phyloP scores from a whole-genome alignment of 1,284 basidiomycete genomes.

The Naganishia cerealis region DNA sequence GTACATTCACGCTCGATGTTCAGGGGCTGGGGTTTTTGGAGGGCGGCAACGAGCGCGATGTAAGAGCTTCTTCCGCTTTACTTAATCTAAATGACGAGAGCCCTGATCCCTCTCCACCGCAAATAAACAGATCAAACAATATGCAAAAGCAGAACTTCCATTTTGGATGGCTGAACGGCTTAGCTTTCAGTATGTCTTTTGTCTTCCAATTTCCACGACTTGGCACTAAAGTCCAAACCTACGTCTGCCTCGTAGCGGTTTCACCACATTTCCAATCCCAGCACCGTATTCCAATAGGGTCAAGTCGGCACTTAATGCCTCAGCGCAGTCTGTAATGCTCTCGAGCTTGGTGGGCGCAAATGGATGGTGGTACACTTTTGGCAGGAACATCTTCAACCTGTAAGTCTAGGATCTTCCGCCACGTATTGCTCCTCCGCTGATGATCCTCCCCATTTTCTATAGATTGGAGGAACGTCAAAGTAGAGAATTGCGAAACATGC shows the following conservation, averaged over 20 bases:
- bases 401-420: slow-evolving; percentile 43
- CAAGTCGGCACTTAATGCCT: slow-evolving; percentile 78
- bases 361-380: slow-evolving; percentile 85
- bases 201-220: no score
- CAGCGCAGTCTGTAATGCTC: slow-evolving; percentile 74
- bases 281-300: slow-evolving; percentile 71
- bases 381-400: slow-evolving; percentile 76
- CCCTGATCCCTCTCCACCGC: not conserved
- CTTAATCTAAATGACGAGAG: not conserved
- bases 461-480: slow-evolving; percentile 72
- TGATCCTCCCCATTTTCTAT: not conserved
- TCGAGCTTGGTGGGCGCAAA: slow-evolving; percentile 78
- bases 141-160: slow-evolving; percentile 73
- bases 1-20: slow-evolving; percentile 81
- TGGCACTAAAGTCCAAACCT: not conserved
- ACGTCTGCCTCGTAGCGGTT: slow-evolving; percentile 61
- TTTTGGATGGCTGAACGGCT: slow-evolving; percentile 83
- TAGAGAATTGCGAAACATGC: slow-evolving; percentile 65
- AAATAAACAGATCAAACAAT: slow-evolving; percentile 64
- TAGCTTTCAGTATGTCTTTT: slow-evolving; percentile 68
- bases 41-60: slow-evolving; percentile 76
- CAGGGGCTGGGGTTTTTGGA: slow-evolving; percentile 81
- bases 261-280: slow-evolving; percentile 80
- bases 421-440: not conserved
- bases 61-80: slow-evolving; percentile 50